Conservation (phyloP, 208 protist genomes). For the Spironucleus salmonicida region DNA sequence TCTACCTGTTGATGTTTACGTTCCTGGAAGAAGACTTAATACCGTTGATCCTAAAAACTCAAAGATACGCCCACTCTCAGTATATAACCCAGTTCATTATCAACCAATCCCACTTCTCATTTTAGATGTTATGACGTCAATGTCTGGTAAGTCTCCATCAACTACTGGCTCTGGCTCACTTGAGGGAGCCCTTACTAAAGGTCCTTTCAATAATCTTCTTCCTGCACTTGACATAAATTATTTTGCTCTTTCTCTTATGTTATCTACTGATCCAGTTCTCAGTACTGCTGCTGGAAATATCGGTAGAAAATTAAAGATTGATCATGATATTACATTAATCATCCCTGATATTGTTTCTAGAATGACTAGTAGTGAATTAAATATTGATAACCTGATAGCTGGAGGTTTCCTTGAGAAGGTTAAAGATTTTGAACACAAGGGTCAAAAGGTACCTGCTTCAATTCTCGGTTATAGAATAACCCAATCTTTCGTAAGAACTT, state of each 20-base stretch:
- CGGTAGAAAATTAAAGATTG: conserved; percentile 35
- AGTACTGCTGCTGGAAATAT: conserved; percentile 35
- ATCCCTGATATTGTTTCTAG: conserved; percentile 47
- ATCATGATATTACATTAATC: conserved; percentile 47
- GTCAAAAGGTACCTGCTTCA: conserved; percentile 37
- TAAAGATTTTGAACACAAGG: conserved; percentile 44
- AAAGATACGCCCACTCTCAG: conserved; percentile 17
- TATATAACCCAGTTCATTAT: conserved; percentile 49
- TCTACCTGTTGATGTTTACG: conserved; percentile 32
- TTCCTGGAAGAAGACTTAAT: conserved; percentile 43
- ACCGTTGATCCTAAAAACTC: not conserved
- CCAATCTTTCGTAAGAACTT: conserved; percentile 38
- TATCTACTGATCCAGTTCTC: conserved; percentile 24
- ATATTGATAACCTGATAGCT: conserved; percentile 26
- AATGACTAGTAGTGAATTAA: conserved; percentile 40
- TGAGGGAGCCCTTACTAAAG: conserved; percentile 51
- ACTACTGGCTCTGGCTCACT: conserved; percentile 45
- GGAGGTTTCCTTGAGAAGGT: conserved; percentile 42
- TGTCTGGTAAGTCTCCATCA: conserved; percentile 49
- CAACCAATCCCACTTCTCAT: conserved; percentile 48
- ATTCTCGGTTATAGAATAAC: conserved; percentile 49
- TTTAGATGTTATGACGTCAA: conserved; percentile 40
- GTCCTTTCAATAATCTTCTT: conserved; percentile 45
- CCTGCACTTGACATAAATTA: conserved; percentile 37
- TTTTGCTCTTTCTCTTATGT: conserved; percentile 24